These are phyloP conservation scores for Massariosphaeria phaeospora DNA, from an alignment of 495 filamentous ascomycete genomes.

Conservation along the genomic window DNA sequence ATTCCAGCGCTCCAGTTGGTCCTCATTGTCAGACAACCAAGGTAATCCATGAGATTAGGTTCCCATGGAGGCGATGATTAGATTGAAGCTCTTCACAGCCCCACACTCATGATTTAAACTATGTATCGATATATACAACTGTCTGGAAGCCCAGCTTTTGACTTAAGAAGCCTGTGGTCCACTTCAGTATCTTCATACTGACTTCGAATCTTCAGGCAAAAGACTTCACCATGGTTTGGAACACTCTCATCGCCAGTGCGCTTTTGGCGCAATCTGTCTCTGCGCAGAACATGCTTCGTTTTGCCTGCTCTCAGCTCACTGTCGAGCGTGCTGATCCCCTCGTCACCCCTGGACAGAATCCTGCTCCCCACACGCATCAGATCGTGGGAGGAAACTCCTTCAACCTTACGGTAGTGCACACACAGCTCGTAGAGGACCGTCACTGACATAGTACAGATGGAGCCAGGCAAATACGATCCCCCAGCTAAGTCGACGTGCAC, in stretches of 20 bases:
- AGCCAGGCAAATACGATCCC: constrained; percentile 18
- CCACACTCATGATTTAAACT: constrained; percentile 7
- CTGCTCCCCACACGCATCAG: constrained; percentile 33
- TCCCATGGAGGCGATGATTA: background rate
- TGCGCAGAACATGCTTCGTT: constrained; percentile 40
- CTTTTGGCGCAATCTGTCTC: constrained; percentile 22
- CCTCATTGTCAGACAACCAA: background rate
- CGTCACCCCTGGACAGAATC: constrained; percentile 28
- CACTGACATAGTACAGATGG: constrained; percentile 23
- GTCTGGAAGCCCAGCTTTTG: background rate
- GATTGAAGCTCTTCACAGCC: background rate
- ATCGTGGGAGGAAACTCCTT: constrained; percentile 32
- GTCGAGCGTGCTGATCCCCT: constrained; percentile 46
- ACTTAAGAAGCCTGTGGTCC: constrained; percentile 6
- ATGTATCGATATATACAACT: background rate
- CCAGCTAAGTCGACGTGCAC: constrained; percentile 22
- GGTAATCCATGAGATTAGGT: constrained; percentile 6
- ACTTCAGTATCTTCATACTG: constrained; percentile 2
- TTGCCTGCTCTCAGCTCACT: constrained; percentile 46
- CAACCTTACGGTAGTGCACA: constrained; percentile 19
- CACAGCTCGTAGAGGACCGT: background rate
- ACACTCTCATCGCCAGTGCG: constrained; percentile 19
- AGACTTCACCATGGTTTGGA: constrained; percentile 18
- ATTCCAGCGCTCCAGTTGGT: constrained; percentile 7
- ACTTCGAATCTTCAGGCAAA: background rate